Evolutionary conservation across 495 filamentous ascomycete species (phyloP), one percentile per base, ranked within the genome.

Genomic region (Penicillium pulvis): DNA sequence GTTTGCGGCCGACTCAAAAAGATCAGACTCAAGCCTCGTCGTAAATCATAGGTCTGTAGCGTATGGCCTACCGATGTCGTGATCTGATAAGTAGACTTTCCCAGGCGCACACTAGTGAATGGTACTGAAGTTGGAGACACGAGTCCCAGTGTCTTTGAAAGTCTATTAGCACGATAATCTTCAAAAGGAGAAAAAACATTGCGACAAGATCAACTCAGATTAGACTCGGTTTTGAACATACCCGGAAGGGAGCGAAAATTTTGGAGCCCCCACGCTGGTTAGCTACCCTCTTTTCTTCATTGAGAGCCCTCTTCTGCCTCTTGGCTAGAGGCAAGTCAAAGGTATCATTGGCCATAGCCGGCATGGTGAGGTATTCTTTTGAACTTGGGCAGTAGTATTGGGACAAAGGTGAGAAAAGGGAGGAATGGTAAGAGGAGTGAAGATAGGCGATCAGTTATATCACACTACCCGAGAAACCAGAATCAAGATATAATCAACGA

Each of bases 21-120:
- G 54, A 97, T 83, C 43, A 98, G 84, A 62, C 92, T 93, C 67
- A 99, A 80, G 23, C 92, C 93, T 69, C 83, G 86, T 64, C 87
- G 90, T 51, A 98, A 76, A 69, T 98, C 94, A 74, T 98, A 98
- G 2, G 94, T 98, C 69, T 98, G 94, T 12, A 99, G 83, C 44
- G 86, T 89, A 60, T 86, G 85, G 60, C 92, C 93, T 50, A 93
- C 90, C 0, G 90, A 97, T 41, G 95, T 98, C 14, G 94, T 97
- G 71, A 99, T 90, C 67, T 99, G 94, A 71, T 94, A 97, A 17
- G 92, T 96, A 6, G 91, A 90, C 71, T 95, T 96, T 55, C 94
- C 94, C 16, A 97, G 77, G 4, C 94, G 90, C 23, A 93, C 83
- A 20, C 87, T 86, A 8, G 93, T 90, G 66, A 98, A 97, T 6